Percentiles rank a stretch among this genome's conserved stretches.
Conservation (phyloP, 2,329 filamentous ascomycete species). For the Aspergillus puulaauensis region DNA sequence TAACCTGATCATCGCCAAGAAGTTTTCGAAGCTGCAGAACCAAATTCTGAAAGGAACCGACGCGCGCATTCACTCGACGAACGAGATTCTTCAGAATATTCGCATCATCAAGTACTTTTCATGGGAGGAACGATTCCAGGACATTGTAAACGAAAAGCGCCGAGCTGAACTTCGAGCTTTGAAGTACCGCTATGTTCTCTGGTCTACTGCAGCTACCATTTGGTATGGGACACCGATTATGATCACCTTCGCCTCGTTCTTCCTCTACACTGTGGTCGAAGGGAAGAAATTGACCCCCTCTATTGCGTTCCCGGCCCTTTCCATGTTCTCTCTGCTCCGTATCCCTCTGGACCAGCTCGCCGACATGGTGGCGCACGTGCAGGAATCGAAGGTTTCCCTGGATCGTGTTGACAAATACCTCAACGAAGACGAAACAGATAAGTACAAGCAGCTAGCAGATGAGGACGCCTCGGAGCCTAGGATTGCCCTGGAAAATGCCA, state of each 20-base stretch:
- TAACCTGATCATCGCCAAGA: slow-evolving; percentile 84
- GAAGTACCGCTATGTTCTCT: slow-evolving; percentile 81
- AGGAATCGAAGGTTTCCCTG: slow-evolving; percentile 94
- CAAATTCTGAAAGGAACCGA: slow-evolving; percentile 90
- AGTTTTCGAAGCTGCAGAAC: slow-evolving; percentile 84
- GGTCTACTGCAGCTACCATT: slow-evolving; percentile 86
- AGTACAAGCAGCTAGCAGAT: slow-evolving; percentile 78
- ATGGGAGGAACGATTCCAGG: slow-evolving; percentile 90
- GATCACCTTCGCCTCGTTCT: slow-evolving; percentile 95
- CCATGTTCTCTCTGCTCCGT: slow-evolving; percentile 89
- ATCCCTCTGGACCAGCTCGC: slow-evolving; percentile 93
- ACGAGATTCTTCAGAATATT: slow-evolving; percentile 95
- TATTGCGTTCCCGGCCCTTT: slow-evolving; percentile 92
- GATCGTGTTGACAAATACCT: slow-evolving; percentile 96
- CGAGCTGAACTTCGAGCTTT: slow-evolving; percentile 73
- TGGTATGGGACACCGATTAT: slow-evolving; percentile 96
- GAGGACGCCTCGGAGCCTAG: slow-evolving; percentile 69
- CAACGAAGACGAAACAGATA: slow-evolving; percentile 90
- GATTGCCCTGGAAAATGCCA: slow-evolving; percentile 82
- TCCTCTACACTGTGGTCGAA: slow-evolving; percentile 88
- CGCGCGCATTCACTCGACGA: slow-evolving; percentile 92
- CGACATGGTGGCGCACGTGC: slow-evolving; percentile 97
- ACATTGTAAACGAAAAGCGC: slow-evolving; percentile 86
- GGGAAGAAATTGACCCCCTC: slow-evolving; percentile 87
- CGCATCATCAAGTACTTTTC: slow-evolving; percentile 99